Base-by-base conservation (phyloP, 306 rosid genomes). In the Cercis canadensis region DNA sequence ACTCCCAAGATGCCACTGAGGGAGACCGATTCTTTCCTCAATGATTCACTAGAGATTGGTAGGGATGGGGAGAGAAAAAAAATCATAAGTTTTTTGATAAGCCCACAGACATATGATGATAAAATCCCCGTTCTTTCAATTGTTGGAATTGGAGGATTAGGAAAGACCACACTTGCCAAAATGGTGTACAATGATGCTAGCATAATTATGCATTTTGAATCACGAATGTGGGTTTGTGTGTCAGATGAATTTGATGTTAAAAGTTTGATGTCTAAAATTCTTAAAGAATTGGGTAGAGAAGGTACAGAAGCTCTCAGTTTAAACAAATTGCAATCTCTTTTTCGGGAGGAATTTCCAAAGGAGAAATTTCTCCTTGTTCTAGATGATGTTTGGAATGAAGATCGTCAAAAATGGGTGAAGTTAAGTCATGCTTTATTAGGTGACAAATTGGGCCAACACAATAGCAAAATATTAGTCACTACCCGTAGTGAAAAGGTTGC, bases 211-310 rank as follows among this genome's bases (percentile, higher is more conserved):
- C 39, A 55, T 43, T 69, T 77, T 14, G 40, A 77, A 36, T n/a
- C 55, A 44, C 54, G 41, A 39, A 50, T 58, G 33, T 75, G 80
- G 74, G 62, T 75, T 3, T 75, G 67, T 36, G 74, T 75, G 13
- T 67, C 69, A 2, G 62, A 75, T 21, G 75, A 81, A 10, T 71
- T 71, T 54, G 67, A 75, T 76, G 31, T 36, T 8, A 65, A 45
- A 21, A 65, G 72, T 45, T 59, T 81, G 29, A 45, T 9, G 32
- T 57, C 6, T 6, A 71, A 71, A 9, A 52, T 81, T 8, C 58
- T 65, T 11, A 54, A 50, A 16, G 72, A 62, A 2, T 63, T 57
- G 53, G 41, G 67, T 47, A 36, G n/a, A 4, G 51, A n/a, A 11
- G 51, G 6, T 3, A 39, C 14, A 8, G 19, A 9, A 8, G 4